phyloP scores from a whole-genome alignment of 2,329 filamentous ascomycete genomes.

The Sphaerulina musiva region DNA sequence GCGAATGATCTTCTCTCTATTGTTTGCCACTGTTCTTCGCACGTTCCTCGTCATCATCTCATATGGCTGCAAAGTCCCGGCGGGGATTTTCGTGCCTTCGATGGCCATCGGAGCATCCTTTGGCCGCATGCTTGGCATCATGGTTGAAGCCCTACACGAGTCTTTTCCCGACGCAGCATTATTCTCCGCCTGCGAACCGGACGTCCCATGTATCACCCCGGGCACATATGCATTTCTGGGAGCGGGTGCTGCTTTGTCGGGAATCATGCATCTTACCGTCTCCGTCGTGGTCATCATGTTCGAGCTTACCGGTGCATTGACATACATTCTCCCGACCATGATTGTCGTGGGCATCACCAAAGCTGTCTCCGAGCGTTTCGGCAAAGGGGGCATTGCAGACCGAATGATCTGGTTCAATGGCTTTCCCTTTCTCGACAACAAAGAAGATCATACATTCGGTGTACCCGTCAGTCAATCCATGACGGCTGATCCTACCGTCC shows the following conservation, averaged over 20 bases:
- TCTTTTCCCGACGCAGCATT: slow-evolving; percentile 74
- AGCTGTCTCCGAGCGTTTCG: slow-evolving; percentile 80
- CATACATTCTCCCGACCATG: slow-evolving; percentile 97
- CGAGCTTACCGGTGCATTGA: slow-evolving; percentile 91
- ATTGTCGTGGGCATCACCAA: slow-evolving; percentile 97
- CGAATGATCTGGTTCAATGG: slow-evolving; percentile 99
- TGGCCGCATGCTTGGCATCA: slow-evolving; percentile 85
- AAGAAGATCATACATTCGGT: slow-evolving; percentile 94
- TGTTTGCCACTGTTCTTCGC: slow-evolving; percentile 72
- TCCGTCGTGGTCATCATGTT: slow-evolving; percentile 99
- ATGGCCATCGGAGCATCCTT: slow-evolving; percentile 97
- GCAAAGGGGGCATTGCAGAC: slow-evolving; percentile 95
- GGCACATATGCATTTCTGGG: slow-evolving; percentile 95
- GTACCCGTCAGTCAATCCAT: slow-evolving; percentile 81
- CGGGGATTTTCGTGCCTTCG: slow-evolving; percentile 94
- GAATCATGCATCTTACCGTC: slow-evolving; percentile 97
- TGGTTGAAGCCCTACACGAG: slow-evolving; percentile 84
- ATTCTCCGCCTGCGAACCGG: slow-evolving; percentile 81
- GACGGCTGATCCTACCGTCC: slow-evolving; percentile 66
- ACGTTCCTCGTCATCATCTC: slow-evolving; percentile 86
- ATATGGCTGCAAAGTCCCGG: slow-evolving; percentile 95
- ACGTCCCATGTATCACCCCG: slow-evolving; percentile 92
- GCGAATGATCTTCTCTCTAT: slow-evolving; percentile 70
- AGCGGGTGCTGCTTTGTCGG: slow-evolving; percentile 81
- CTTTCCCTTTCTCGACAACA: slow-evolving; percentile 93